These are phyloP conservation scores for Biscutella laevigata DNA, from an alignment of 441 rosid species.

Conservation along the genomic window DNA sequence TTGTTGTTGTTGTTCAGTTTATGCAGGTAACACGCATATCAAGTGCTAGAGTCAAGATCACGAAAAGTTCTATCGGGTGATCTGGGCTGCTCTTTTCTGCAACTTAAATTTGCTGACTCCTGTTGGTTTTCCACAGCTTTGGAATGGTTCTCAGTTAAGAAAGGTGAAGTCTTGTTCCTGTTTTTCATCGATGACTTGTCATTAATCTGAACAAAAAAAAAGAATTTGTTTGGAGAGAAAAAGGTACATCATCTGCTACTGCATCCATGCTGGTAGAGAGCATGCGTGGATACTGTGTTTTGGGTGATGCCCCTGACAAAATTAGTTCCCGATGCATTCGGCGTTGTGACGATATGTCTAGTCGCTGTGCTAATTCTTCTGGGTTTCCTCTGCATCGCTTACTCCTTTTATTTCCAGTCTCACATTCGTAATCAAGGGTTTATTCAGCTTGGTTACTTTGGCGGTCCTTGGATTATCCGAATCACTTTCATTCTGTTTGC, in stretches of 20 bases:
- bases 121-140: slow-evolving; percentile 5
- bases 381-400: slow-evolving; percentile 69
- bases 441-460: slow-evolving; percentile 57
- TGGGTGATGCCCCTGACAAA: slow-evolving; percentile 99
- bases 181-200: slow-evolving; percentile 5
- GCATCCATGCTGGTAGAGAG: slow-evolving; percentile 99
- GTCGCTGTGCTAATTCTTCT: slow-evolving; percentile 61
- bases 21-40: slow-evolving; percentile 27
- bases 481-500: slow-evolving; percentile 60
- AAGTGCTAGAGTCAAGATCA: slow-evolving; percentile 27
- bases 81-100: slow-evolving; percentile 19
- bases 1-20: slow-evolving; percentile 7
- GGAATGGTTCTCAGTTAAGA: not conserved
- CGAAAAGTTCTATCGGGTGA: slow-evolving; percentile 26
- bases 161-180: not conserved
- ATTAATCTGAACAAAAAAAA: slow-evolving; percentile 12
- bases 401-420: slow-evolving; percentile 69
- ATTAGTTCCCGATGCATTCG: slow-evolving; percentile 90
- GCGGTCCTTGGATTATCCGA: slow-evolving; percentile 88
- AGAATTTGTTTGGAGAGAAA: slow-evolving; percentile 25
- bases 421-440: slow-evolving; percentile 44
- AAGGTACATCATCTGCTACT: slow-evolving; percentile 18
- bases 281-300: slow-evolving; percentile 93
- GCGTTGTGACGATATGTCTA: slow-evolving; percentile 88
- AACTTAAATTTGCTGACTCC: not conserved